Evolutionary conservation across 23 red algal genomes (phyloP).

Genomic region (Porphyridium purpureum): DNA sequence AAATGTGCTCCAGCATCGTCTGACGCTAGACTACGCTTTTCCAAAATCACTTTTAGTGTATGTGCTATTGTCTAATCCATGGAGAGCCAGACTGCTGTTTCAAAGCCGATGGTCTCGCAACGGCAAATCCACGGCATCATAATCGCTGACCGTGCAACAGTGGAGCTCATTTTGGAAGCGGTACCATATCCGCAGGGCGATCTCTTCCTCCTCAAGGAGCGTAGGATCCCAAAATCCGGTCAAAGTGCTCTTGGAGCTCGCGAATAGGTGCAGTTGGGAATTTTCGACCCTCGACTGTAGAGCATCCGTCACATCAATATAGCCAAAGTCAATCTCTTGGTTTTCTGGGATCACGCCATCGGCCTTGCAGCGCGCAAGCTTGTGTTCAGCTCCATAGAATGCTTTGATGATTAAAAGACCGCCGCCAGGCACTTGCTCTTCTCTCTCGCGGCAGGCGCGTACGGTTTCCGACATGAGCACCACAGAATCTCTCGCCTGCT

Average conservation of each 20-base stretch:
- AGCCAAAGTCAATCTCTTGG: not conserved
- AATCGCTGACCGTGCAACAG: slow-evolving; percentile 42
- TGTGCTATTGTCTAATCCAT: no score
- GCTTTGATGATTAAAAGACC: not conserved
- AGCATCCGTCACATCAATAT: not conserved
- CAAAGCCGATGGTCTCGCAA: slow-evolving; percentile 48
- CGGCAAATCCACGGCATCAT: slow-evolving; percentile 61
- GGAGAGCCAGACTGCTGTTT: no score
- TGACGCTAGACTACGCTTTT: no score
- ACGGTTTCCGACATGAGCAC: not conserved
- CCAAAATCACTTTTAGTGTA: no score
- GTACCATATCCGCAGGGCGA: slow-evolving; percentile 63
- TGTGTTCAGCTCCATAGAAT: not conserved
- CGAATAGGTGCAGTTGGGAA: not conserved
- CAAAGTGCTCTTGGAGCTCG: slow-evolving; percentile 37
- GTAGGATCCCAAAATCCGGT: slow-evolving; percentile 93
- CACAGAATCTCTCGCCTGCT: not conserved
- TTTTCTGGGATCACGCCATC: not conserved
- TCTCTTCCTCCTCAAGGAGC: slow-evolving; percentile 29
- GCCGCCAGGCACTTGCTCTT: not conserved
- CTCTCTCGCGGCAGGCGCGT: not conserved
- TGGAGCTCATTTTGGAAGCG: slow-evolving; percentile 46
- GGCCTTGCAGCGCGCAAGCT: not conserved
- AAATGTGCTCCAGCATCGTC: no score
- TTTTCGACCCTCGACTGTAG: not conserved